phyloP scores from a whole-genome alignment of 306 rosid species.

The Castanea sativa region DNA sequence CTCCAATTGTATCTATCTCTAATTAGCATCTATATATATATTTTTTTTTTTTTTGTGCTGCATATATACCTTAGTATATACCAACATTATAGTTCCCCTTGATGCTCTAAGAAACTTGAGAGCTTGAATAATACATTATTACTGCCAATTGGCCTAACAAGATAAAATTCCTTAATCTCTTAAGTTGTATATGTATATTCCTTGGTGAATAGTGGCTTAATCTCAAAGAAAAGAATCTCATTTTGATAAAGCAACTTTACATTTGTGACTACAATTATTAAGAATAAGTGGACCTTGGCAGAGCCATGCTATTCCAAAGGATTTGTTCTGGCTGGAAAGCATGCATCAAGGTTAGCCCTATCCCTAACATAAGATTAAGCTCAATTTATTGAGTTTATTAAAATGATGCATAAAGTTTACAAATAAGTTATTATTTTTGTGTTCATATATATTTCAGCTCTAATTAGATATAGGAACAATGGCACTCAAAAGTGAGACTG shows the following conservation, averaged over 20 bases:
- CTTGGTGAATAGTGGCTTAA: conserved; percentile 24
- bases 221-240: conserved; percentile 52
- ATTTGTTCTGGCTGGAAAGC: neutral
- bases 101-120: conserved; percentile 20
- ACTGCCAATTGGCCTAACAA: conserved; percentile 16
- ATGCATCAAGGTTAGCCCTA: neutral
- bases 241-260: conserved; percentile 16
- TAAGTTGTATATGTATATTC: conserved; percentile 2
- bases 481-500: conserved; percentile 10
- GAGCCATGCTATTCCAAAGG: neutral
- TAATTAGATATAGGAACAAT: conserved; percentile 18
- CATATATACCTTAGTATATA: conserved; percentile 14
- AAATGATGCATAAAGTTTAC: too few species aligned
- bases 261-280: neutral
- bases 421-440: neutral
- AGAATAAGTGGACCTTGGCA: neutral
- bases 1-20: neutral
- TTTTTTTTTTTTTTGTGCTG: neutral
- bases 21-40: conserved; percentile 1
- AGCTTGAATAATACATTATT: neutral
- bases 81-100: neutral
- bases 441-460: neutral
- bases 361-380: neutral
- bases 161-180: conserved; percentile 1
- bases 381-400: too few species aligned